Evolutionary conservation across 1,139 yeast genomes (phyloP).

Genomic region (Hyphopichia burtonii): DNA sequence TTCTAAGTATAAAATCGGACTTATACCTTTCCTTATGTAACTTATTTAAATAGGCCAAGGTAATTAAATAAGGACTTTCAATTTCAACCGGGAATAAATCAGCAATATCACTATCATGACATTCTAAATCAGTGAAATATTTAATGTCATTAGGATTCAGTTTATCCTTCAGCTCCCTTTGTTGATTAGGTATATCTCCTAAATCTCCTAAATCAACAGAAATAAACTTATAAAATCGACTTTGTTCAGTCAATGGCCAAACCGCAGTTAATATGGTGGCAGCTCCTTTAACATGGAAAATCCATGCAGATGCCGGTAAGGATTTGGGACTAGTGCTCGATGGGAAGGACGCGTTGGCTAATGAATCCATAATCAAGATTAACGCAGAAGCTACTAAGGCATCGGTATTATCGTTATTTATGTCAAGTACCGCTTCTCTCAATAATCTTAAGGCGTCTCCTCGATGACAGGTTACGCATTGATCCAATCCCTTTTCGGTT

Average conservation of each 20-base stretch:
- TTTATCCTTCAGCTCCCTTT: constrained; percentile 30
- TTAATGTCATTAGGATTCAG: constrained; percentile 9
- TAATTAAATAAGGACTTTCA: constrained; percentile 80
- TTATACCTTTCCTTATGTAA: constrained; percentile 78
- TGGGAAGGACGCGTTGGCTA: constrained; percentile 88
- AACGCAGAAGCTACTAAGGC: constrained; percentile 91
- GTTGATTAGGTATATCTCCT: constrained; percentile 70
- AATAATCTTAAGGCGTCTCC: constrained; percentile 80
- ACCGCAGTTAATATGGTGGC: constrained; percentile 93
- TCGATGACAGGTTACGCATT: constrained; percentile 81
- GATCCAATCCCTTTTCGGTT: constrained; percentile 73
- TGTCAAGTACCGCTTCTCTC: constrained; percentile 81
- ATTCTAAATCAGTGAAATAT: constrained; percentile 61
- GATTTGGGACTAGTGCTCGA: constrained; percentile 59
- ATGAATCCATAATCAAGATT: constrained; percentile 84
- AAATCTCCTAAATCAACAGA: constrained; percentile 81
- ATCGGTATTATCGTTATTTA: constrained; percentile 82
- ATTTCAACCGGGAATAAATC: constrained; percentile 85
- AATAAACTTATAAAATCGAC: constrained; percentile 70
- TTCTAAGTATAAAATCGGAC: constrained; percentile 80
- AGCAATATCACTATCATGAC: constrained; percentile 82
- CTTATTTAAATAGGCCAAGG: constrained; percentile 83
- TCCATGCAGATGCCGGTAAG: constrained; percentile 93
- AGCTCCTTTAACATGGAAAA: constrained; percentile 94
- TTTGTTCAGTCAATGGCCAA: constrained; percentile 84